A percentile compares a stretch with the other conserved stretches of the same genome.
Conservation (phyloP, 306 rosid genomes). For the Alnus rubra region DNA sequence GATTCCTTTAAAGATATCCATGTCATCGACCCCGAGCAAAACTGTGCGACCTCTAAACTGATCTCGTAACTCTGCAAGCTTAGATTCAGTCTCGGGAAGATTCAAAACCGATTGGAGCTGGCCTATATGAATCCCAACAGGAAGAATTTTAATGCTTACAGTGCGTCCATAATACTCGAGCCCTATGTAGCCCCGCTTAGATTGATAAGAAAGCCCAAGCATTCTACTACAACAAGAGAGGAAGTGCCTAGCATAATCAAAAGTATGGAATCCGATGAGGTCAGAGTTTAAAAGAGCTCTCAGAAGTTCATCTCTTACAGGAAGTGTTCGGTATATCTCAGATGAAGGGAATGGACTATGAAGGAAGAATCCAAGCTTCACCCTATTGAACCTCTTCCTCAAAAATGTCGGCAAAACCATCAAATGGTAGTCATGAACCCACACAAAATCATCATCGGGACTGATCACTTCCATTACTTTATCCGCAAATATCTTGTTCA, state of each 20-base stretch:
- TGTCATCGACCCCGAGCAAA: slow-evolving; percentile 81
- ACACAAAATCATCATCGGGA: slow-evolving; percentile 68
- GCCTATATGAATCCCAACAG: slow-evolving; percentile 83
- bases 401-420: slow-evolving; percentile 92
- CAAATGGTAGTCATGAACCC: slow-evolving; percentile 95
- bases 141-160: slow-evolving; percentile 73
- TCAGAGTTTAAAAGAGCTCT: slow-evolving; percentile 84
- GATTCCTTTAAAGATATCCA: slow-evolving; percentile 82
- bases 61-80: slow-evolving; percentile 63
- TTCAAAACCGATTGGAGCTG: slow-evolving; percentile 70
- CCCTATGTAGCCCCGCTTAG: slow-evolving; percentile 90
- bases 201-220: slow-evolving; percentile 82
- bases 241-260: slow-evolving; percentile 90
- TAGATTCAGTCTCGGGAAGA: slow-evolving; percentile 60
- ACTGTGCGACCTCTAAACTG: slow-evolving; percentile 66
- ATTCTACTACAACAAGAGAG: slow-evolving; percentile 89
- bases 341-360: slow-evolving; percentile 71
- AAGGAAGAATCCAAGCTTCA: slow-evolving; percentile 60
- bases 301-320: slow-evolving; percentile 83
- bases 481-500: slow-evolving; percentile 93
- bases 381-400: slow-evolving; percentile 63
- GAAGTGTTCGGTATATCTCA: slow-evolving; percentile 78
- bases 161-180: slow-evolving; percentile 90
- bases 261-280: slow-evolving; percentile 88
- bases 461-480: slow-evolving; percentile 86